phyloP scores from a whole-genome alignment of 108 stramenopile genomes.

The Cylindrotheca fusiformis region DNA sequence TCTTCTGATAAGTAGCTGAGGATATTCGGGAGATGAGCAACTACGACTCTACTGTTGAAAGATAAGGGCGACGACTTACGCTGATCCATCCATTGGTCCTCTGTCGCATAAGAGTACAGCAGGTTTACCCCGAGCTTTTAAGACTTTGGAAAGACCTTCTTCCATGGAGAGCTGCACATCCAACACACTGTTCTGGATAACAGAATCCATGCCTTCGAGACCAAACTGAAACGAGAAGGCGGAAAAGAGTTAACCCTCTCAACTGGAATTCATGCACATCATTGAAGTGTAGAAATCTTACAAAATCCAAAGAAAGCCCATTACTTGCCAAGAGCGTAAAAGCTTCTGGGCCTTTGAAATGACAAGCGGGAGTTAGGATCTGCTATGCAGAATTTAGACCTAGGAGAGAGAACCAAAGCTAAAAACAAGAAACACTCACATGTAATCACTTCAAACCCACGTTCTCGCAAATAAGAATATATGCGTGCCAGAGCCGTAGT shows the following conservation, averaged over 20 bases:
- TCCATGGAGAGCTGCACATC: constrained; percentile 83
- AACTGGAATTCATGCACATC: too few species aligned
- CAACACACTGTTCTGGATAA: constrained; percentile 86
- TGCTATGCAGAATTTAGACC: too few species aligned
- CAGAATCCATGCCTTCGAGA: constrained; percentile 73
- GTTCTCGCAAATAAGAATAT: constrained; percentile 59
- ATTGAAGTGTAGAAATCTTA: not conserved
- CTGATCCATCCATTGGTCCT: constrained; percentile 91
- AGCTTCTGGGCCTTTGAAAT: constrained; percentile 90
- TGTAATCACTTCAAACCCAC: constrained; percentile 90
- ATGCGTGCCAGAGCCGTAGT: constrained; percentile 86
- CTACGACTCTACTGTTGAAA: too few species aligned
- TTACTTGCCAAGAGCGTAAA: constrained; percentile 85
- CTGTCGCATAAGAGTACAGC: constrained; percentile 91
- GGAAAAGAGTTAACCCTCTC: too few species aligned
- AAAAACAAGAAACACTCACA: too few species aligned
- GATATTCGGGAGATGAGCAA: too few species aligned
- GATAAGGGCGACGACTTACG: too few species aligned
- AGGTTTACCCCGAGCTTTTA: constrained; percentile 71
- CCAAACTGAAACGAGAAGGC: constrained; percentile 33
- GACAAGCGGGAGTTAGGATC: too few species aligned
- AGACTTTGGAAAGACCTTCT: constrained; percentile 77
- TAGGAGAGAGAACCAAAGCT: too few species aligned
- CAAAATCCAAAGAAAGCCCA: constrained; percentile 71
- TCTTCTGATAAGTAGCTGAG: constrained; percentile 78